Percentiles rank a stretch among this genome's conserved stretches.
These are phyloP conservation scores for Aspergillus caelatus DNA, from an alignment of 2,329 filamentous ascomycete species.

Conservation along the genomic window DNA sequence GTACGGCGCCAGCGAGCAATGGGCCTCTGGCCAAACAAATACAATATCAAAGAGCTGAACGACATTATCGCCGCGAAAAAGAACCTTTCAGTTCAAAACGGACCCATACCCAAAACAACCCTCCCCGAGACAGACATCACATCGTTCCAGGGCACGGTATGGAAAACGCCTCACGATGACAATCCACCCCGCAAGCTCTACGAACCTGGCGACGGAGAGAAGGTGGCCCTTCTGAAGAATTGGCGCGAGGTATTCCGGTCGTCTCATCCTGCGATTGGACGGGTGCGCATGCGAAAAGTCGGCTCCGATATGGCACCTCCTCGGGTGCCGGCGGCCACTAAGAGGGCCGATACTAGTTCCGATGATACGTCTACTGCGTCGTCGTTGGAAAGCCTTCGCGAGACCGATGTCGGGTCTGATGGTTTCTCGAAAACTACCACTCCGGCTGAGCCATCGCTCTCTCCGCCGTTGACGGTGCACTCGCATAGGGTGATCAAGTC, in stretches of 20 bases:
- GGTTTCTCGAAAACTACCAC: not conserved
- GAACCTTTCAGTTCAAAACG: constrained; percentile 17
- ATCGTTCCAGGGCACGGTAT: constrained; percentile 45
- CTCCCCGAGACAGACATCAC: constrained; percentile 22
- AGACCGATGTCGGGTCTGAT: not conserved
- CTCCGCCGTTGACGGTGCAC: constrained; percentile 9
- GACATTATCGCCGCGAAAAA: constrained; percentile 12
- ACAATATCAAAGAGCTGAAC: constrained; percentile 3
- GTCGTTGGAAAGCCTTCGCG: not conserved
- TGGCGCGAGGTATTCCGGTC: constrained; percentile 50
- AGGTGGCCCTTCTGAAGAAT: constrained; percentile 49
- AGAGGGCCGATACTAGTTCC: not conserved
- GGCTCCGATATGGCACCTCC: constrained; percentile 9
- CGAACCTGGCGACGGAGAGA: constrained; percentile 43
- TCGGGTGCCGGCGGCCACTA: not conserved
- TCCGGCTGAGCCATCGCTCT: not conserved
- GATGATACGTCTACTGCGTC: not conserved
- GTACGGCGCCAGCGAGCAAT: constrained; percentile 25
- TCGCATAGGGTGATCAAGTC: constrained; percentile 7
- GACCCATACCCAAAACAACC: not conserved
- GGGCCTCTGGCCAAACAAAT: constrained; percentile 11
- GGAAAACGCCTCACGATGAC: constrained; percentile 36
- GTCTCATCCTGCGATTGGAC: constrained; percentile 34
- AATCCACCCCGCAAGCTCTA: constrained; percentile 33
- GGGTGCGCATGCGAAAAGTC: constrained; percentile 22